Percentiles rank a stretch among this genome's conserved stretches.
phyloP scores from a whole-genome alignment of 495 filamentous ascomycete species.

The Aspergillus indologenus region DNA sequence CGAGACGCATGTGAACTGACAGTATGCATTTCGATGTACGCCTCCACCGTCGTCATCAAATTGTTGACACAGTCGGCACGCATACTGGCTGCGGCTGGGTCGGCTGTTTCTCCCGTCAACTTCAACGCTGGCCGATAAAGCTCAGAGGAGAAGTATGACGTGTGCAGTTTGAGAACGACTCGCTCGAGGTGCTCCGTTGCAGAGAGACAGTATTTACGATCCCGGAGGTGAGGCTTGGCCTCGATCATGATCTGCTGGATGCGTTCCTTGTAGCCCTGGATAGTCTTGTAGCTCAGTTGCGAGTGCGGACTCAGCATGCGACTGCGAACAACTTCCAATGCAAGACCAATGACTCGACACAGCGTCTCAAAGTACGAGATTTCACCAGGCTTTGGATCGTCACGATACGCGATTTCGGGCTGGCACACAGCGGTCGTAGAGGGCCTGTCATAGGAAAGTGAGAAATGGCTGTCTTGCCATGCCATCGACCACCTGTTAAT shows the following conservation, averaged over 20 bases:
- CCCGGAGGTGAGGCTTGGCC: constrained; percentile 51
- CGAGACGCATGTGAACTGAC: constrained; percentile 43
- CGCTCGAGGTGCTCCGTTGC: constrained; percentile 52
- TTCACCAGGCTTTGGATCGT: constrained; percentile 39
- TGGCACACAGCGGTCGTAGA: constrained; percentile 51
- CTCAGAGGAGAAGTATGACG: constrained; percentile 57
- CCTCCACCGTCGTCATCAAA: constrained; percentile 44
- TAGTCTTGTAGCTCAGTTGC: constrained; percentile 42
- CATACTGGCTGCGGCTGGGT: constrained; percentile 41
- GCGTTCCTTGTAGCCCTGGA: constrained; percentile 49
- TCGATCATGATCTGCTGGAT: constrained; percentile 51
- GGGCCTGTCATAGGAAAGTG: constrained; percentile 57
- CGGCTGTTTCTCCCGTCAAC: constrained; percentile 25
- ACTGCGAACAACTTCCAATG: constrained; percentile 54
- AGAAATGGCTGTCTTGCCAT: constrained; percentile 62
- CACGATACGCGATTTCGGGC: constrained; percentile 45
- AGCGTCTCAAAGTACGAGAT: constrained; percentile 53
- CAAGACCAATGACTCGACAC: constrained; percentile 50
- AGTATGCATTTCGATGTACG: constrained; percentile 46
- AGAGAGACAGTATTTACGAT: constrained; percentile 45
- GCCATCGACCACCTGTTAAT: constrained; percentile 53
- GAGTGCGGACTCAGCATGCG: constrained; percentile 47
- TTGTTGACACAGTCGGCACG: constrained; percentile 42
- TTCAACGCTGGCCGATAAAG: constrained; percentile 59
- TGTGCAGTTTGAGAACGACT: constrained; percentile 54